Base-by-base conservation (phyloP, 768 basidiomycete genomes). In the Russula ochroleuca region DNA sequence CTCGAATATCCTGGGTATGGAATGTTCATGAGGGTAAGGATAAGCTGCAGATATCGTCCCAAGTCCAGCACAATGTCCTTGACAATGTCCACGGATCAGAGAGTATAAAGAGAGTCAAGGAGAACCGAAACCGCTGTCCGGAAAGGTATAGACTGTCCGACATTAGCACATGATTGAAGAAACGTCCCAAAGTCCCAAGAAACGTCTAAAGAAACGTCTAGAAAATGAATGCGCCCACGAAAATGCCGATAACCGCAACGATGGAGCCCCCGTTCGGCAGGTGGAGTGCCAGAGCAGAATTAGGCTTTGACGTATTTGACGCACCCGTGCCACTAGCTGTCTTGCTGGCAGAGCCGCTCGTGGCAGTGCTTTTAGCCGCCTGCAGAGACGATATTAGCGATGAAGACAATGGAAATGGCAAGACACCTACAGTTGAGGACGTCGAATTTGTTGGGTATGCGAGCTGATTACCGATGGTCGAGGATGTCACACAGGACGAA, bases 401-500 rank as follows among this genome's bases (percentile, higher is more conserved):
- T 13, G 8, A 38, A 33, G 31, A 13, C 17, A 6, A 21, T 14
- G 23, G 56, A 23, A n/a, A 40, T 11, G 40, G 25, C 5, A 31
- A 21, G 54, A 61, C 7, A 59, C 63, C 1, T 41, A 65, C 64
- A 13, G 49, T 17, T 31, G 64, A 61, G 10, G 63, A 23, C 28
- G 51, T 21, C 38, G 63, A n/a, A 45, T 21, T 53, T 6, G 64
- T 57, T 9, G 59, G 6, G 33, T 0, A 7, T 25, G 25, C 15
- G 4, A 51, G 40, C 6, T 70, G 78, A 38, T 86, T 83, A 9
- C 79, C 77, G 61, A 91, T 80, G 7, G 83, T 82, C 51, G 76
- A 75, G 19, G 78, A 63, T 3, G 80, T 65, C 17, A 76, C 77
- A 77, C 93, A 94, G 23, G 78, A 74, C 19, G 84, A 87, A 2